phyloP scores from a whole-genome alignment of 257 asterid genomes.

The Leonotis leonurus region DNA sequence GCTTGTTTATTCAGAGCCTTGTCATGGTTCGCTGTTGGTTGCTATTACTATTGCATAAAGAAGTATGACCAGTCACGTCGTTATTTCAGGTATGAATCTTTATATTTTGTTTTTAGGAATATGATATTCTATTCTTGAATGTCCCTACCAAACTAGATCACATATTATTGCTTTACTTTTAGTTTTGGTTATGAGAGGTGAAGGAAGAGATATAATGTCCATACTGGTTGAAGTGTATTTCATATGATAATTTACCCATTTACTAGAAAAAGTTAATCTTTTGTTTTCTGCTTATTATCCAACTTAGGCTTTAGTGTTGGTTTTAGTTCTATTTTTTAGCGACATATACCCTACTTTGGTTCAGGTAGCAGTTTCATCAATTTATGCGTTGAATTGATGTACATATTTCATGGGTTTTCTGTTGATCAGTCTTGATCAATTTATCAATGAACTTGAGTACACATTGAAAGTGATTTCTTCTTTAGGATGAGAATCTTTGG shows the following conservation, averaged over 20 bases:
- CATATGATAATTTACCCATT: not conserved
- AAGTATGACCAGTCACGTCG: conserved; percentile 94
- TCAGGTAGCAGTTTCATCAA: not conserved
- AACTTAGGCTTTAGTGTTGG: not conserved
- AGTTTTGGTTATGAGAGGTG: not conserved
- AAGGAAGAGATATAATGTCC: not conserved
- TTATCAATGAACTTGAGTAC: not conserved
- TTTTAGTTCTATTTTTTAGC: not conserved
- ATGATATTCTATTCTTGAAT: conserved; percentile 2
- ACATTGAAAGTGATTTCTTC: not conserved
- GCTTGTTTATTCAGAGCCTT: conserved; percentile 62
- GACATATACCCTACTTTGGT: not conserved
- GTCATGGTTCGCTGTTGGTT: conserved; percentile 98
- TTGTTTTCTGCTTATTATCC: conserved; percentile 1
- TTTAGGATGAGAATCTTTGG: not conserved
- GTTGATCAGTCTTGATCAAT: not conserved
- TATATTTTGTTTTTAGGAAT: not conserved
- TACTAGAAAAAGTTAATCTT: not conserved
- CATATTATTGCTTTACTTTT: not conserved
- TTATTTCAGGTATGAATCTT: conserved; percentile 65
- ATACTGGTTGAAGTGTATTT: not conserved
- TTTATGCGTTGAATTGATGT: not conserved
- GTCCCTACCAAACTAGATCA: not conserved
- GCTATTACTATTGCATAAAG: conserved; percentile 90
- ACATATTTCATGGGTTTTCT: not conserved